Evolutionary conservation across 495 filamentous ascomycete genomes (phyloP), one percentile per base, ranked within the genome.

Genomic region (Aspergillus hancockii): DNA sequence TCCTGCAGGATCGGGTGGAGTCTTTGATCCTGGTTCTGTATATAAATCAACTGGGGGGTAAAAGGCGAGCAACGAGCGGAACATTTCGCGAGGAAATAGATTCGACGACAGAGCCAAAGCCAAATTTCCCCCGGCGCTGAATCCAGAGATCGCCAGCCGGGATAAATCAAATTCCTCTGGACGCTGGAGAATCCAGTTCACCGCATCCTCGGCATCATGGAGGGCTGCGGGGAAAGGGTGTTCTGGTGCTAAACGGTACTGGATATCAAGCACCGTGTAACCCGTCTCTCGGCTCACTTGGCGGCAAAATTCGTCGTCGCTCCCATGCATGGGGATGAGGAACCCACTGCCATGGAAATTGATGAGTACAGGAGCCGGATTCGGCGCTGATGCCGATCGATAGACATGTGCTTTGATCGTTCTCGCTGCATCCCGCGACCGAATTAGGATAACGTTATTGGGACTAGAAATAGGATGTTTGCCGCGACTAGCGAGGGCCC

Each of bases 211-310:
- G 34, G 83, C 88, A 61, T 95, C 91, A 38, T 95, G 77, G 16
- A 95, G 68, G 6, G 88, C 88, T 0, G 88, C 81, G 16, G 90
- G 90, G 70, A 94, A 94, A 0, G 89, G 82, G 61, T 87, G 64
- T 67, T 94, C 89, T 0, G 92, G 92, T 2, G 90, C 84, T 3
- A 95, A 81, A 10, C 91, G 83, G 71, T 96, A 96, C 12, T 85
- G 81, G 6, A 92, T 83, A 57, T 80, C 77, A 21, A 80, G 52
- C 18, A 79, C 76, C 7, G 71, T 73, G 58, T 77, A 73, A 9
- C 65, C 66, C 23, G 77, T 74, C 18, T 71, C 58, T 8, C 52
- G 59, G 54, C 70, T 72, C 52, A 80, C 55, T 28, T 57, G 57
- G 4, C 71, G 76, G 57, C 76, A 79, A 59, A 71, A 81, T 22